Evolutionary conservation across 352 stramenopile genomes (phyloP), one percentile per base, ranked within the genome.

Genomic region (Globisporangium camurandrum): DNA sequence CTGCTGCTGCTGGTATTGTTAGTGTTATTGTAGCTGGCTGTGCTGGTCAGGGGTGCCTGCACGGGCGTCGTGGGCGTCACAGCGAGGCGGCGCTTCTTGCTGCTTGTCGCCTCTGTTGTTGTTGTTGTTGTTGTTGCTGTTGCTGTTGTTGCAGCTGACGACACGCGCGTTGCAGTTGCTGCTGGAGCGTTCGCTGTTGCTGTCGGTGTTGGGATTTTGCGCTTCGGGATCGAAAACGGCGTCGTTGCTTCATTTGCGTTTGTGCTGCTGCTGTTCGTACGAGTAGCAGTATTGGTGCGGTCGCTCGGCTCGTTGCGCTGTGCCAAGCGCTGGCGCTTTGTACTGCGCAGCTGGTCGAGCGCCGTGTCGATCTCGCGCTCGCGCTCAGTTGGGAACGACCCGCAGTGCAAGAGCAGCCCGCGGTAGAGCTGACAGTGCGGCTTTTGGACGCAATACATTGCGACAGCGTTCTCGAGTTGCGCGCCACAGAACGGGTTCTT

Each of bases 401-500:
- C 54, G 46, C 73, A 86, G 42, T 81, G 64, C n/a, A 85, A 54
- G 48, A 67, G 47, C 24, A 87, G 34, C 1, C 67, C 69, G 12
- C 75, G 71, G 20, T 75, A 79, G 24, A 67, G 56, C 53, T 88
- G 76, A 37, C 76, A 88, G 44, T 79, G 56, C 24, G 51, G 26
- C 36, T 62, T 73, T 31, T 69, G 56, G 24, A 75, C 67, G 49
- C 76, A 88, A 51, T 65, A 88, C 26, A 43, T 49, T 8, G 61
- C 56, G 31, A 65, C 62, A 23, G 61, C 61, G 55, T 75, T 88
- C 30, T 38, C 24, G 45, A 88, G 49, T 37, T 22, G 12, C 19
- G 60, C 36, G n/a, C 57, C 48, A 38, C 76, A 88, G 56, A 86
- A 86, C 22, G 69, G 76, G 38, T 84, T 88, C 23, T 51, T 33